Conservation (phyloP, 805 yeast genomes). For the Cephaloascus albidus region DNA sequence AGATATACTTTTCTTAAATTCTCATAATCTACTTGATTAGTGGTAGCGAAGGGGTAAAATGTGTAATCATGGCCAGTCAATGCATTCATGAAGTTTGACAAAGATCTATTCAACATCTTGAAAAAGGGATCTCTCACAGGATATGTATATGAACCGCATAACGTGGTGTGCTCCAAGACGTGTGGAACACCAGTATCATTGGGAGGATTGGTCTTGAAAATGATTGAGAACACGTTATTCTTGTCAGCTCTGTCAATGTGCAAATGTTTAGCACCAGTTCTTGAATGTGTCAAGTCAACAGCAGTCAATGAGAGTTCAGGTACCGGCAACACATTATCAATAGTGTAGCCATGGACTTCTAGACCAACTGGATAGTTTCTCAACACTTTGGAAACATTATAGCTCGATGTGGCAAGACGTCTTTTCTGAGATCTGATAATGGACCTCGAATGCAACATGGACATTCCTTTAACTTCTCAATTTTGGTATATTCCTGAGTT, state of each 20-base stretch:
- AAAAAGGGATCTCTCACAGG: slow-evolving; percentile 97
- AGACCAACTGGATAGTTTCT: slow-evolving; percentile 55
- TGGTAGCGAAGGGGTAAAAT: slow-evolving; percentile 92
- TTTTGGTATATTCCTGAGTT: too few relatives aligned
- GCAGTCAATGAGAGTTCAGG: slow-evolving; percentile 83
- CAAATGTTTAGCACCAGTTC: slow-evolving; percentile 71
- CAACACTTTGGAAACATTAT: not conserved
- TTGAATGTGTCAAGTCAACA: slow-evolving; percentile 55
- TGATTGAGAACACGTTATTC: slow-evolving; percentile 83
- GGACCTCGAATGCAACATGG: not conserved
- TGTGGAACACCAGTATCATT: slow-evolving; percentile 95
- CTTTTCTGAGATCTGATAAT: not conserved
- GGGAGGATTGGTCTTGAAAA: slow-evolving; percentile 92
- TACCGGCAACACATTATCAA: slow-evolving; percentile 55
- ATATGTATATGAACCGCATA: slow-evolving; percentile 86
- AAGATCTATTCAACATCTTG: slow-evolving; percentile 91
- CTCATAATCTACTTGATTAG: slow-evolving; percentile 70
- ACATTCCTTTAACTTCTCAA: too few relatives aligned
- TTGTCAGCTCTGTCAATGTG: slow-evolving; percentile 79
- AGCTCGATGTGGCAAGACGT: not conserved
- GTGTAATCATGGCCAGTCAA: slow-evolving; percentile 98
- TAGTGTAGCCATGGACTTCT: slow-evolving; percentile 55
- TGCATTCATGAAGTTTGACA: slow-evolving; percentile 96
- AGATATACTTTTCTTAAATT: slow-evolving; percentile 83
- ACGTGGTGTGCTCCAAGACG: slow-evolving; percentile 89